Percentiles rank a stretch among this genome's conserved stretches.
These are phyloP conservation scores for Peniophora sp. DNA, from an alignment of 1,284 basidiomycete species.

Conservation along the genomic window DNA sequence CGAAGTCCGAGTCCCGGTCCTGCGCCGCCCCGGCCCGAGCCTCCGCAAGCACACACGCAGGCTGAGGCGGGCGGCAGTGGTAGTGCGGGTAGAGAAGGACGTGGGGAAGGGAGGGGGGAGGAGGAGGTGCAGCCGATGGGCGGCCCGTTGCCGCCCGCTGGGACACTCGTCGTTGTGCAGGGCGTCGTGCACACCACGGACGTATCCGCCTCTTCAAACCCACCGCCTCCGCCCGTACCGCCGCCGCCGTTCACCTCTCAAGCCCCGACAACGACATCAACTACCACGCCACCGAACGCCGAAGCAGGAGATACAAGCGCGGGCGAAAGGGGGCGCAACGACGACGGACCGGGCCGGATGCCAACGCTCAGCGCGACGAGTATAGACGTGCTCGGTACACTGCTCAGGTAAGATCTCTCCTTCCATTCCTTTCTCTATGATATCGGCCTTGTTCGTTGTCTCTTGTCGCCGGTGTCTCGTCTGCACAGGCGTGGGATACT, in stretches of 20 bases:
- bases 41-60: too few species aligned
- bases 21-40: too few species aligned
- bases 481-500: too few species aligned
- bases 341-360: constrained; percentile 4
- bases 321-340: not conserved
- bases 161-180: constrained; percentile 72
- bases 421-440: constrained; percentile 1
- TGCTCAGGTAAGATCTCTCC: constrained; percentile 49
- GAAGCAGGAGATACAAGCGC: not conserved
- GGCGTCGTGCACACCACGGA: constrained; percentile 75
- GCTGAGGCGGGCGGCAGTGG: too few species aligned
- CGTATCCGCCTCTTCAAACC: constrained; percentile 29
- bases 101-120: too few species aligned
- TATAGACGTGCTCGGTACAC: constrained; percentile 71
- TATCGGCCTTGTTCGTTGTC: too few species aligned
- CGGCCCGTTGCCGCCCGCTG: constrained; percentile 55
- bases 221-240: not conserved
- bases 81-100: too few species aligned
- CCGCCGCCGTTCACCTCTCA: constrained; percentile 1
- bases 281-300: constrained; percentile 7
- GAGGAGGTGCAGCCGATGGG: too few species aligned
- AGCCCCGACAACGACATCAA: constrained; percentile 4
- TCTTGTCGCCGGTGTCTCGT: too few species aligned
- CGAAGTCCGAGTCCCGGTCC: too few species aligned
- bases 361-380: constrained; percentile 49